Percentiles rank a stretch among this genome's conserved stretches.
These are phyloP conservation scores for Zopfia rhizophila DNA, from an alignment of 2,329 filamentous ascomycete genomes.

Conservation along the genomic window DNA sequence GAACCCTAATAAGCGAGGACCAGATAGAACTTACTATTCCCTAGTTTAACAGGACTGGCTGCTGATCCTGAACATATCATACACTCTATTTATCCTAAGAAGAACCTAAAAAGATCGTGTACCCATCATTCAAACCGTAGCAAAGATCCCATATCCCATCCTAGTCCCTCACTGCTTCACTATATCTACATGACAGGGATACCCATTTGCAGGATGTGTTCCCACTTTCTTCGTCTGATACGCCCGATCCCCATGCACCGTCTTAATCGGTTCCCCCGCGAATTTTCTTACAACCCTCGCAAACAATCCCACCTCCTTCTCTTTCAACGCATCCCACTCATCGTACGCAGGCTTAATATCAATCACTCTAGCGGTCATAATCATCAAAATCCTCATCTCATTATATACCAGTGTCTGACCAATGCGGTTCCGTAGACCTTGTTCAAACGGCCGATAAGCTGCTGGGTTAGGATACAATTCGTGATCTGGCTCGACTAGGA, in stretches of 20 bases:
- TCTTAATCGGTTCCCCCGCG: slow-evolving; percentile 1
- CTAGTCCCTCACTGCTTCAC: background rate
- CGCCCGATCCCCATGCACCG: slow-evolving; percentile 12
- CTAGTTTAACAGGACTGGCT: too few relatives aligned
- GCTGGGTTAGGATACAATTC: slow-evolving; percentile 35
- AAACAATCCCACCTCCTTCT: background rate
- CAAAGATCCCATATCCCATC: too few relatives aligned
- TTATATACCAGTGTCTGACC: slow-evolving; percentile 63
- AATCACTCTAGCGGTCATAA: slow-evolving; percentile 58
- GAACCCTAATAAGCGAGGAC: too few relatives aligned
- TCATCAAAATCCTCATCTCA: slow-evolving; percentile 61
- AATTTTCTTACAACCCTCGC: background rate
- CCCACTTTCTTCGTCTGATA: slow-evolving; percentile 15
- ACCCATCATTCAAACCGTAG: too few relatives aligned
- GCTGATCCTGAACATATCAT: too few relatives aligned
- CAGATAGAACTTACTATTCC: too few relatives aligned
- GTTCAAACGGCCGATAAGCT: slow-evolving; percentile 64
- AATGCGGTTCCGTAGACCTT: slow-evolving; percentile 64
- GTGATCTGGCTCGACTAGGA: slow-evolving; percentile 51
- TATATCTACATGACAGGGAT: slow-evolving; percentile 47
- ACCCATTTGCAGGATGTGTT: slow-evolving; percentile 14
- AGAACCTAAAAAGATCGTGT: too few relatives aligned
- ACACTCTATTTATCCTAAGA: too few relatives aligned
- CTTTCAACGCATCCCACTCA: slow-evolving; percentile 20
- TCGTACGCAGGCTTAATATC: slow-evolving; percentile 48